Base-by-base conservation (phyloP, 345 rosid genomes). In the Murraya koenigii region DNA sequence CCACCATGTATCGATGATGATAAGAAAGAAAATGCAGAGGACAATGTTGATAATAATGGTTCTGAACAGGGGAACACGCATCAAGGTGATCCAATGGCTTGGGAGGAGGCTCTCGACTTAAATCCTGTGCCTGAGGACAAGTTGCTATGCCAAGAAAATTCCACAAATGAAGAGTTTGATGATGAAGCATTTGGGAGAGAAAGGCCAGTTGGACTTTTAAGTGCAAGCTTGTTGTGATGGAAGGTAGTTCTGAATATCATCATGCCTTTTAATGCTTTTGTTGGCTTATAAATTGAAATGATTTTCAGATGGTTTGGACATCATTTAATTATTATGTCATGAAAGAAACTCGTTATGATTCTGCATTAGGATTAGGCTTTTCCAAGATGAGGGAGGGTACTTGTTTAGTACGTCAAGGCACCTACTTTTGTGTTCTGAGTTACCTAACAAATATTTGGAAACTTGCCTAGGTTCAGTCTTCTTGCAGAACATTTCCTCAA, bases 161-260 rank as follows among this genome's bases (percentile, higher is more conserved):
- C 98, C 70, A 90, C 87, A 33, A 90, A 88, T 85, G 95, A 91
- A 74, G 98, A 92, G 80, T 94, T 96, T 86, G 97, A 90, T 47
- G 93, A 93, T 68, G 95, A 86, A 79, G 76, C 88, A 44, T 93
- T 88, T 80, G 87, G 80, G 69, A 82, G 82, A 78, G 91, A 89
- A 44, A 83, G 84, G 69, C 79, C 88, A 1, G 84, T 74, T 47
- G 94, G 82, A 81, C 85, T 89, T 15, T 66, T 85, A 71, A 85
- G 90, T 78, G 79, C 87, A 77, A 82, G 88, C 82, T 80, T 87
- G 71, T 87, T 85, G 88, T 78, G 79, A 75, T 66, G 72, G 77
- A 89, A 87, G 94, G 98, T 96, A 87, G 35, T 74, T 84, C 72
- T 74, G 30, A 47, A 60, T 68, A 23, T 35, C 19, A 58, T 77